Percentiles rank a stretch among this genome's conserved stretches.
phyloP scores from a whole-genome alignment of 306 rosid genomes.

The Acacia melanoxylon region DNA sequence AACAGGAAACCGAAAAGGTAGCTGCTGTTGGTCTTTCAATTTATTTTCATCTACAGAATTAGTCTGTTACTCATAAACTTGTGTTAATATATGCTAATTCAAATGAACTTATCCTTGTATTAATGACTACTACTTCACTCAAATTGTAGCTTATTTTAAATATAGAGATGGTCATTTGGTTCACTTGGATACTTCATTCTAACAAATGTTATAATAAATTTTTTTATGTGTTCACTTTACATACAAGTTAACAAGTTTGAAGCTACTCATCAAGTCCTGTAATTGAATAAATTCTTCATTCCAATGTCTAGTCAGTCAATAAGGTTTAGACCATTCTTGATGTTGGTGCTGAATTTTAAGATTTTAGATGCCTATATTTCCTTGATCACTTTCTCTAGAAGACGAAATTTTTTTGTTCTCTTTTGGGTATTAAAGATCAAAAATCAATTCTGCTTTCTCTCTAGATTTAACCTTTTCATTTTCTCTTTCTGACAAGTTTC shows the following conservation, averaged over 20 bases:
- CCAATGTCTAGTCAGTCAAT: neutral
- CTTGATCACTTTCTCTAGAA: neutral
- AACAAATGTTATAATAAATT: neutral
- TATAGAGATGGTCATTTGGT: conserved; percentile 5
- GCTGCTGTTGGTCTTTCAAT: conserved; percentile 31
- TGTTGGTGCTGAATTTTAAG: neutral
- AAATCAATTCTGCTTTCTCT: neutral
- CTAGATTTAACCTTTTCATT: conserved; percentile 2
- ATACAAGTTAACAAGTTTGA: neutral
- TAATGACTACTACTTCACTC: neutral
- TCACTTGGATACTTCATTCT: neutral
- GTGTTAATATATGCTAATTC: neutral
- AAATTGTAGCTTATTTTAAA: neutral
- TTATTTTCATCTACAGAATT: neutral
- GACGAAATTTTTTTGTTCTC: neutral
- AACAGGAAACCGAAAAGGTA: conserved; percentile 60
- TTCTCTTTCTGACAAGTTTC: conserved; percentile 11
- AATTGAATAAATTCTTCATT: neutral
- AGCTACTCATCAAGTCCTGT: neutral
- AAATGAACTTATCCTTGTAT: neutral
- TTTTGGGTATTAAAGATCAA: conserved; percentile 7
- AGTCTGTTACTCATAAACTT: neutral
- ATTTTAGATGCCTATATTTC: neutral
- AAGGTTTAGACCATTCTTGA: neutral
- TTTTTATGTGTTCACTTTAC: neutral